phyloP scores from a whole-genome alignment of 2,329 filamentous ascomycete genomes.

The Chalaropsis ovoidea region DNA sequence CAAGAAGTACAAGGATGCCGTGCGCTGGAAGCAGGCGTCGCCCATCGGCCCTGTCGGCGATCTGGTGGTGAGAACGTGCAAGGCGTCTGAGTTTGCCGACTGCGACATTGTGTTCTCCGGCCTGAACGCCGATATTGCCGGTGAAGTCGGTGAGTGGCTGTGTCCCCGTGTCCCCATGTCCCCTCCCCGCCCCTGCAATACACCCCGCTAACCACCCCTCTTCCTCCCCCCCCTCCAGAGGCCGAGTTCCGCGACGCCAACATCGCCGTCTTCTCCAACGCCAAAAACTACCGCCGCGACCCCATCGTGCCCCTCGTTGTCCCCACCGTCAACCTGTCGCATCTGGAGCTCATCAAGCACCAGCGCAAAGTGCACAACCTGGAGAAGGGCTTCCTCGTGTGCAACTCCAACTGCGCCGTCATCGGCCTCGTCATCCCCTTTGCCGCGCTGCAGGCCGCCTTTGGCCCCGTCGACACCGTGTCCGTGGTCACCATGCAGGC shows the following conservation, averaged over 20 bases:
- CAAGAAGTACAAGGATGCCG: constrained; percentile 90
- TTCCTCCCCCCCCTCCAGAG: constrained; percentile 43
- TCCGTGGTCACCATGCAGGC: constrained; percentile 90
- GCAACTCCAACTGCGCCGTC: constrained; percentile 97
- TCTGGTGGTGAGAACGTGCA: constrained; percentile 77
- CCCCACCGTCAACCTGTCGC: constrained; percentile 82
- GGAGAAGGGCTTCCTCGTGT: constrained; percentile 82
- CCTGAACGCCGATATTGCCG: constrained; percentile 83
- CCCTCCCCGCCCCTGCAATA: too few relatives aligned
- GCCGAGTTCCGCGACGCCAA: constrained; percentile 83
- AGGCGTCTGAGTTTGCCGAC: constrained; percentile 68
- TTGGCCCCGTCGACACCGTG: constrained; percentile 67
- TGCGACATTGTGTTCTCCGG: constrained; percentile 93
- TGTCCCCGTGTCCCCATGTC: neutral
- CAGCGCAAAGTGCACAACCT: constrained; percentile 65
- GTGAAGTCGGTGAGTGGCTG: constrained; percentile 62
- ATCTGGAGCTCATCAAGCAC: constrained; percentile 80
- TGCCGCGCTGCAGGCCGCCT: constrained; percentile 74
- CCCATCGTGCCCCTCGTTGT: constrained; percentile 87
- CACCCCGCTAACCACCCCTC: too few relatives aligned
- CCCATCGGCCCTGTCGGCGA: constrained; percentile 73
- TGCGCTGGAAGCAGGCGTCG: constrained; percentile 83
- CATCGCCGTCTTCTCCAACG: constrained; percentile 90
- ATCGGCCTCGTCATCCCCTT: constrained; percentile 94
- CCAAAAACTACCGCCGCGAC: constrained; percentile 91